These are phyloP conservation scores for Ilex asprella DNA, from an alignment of 257 asterid species.

Conservation along the genomic window DNA sequence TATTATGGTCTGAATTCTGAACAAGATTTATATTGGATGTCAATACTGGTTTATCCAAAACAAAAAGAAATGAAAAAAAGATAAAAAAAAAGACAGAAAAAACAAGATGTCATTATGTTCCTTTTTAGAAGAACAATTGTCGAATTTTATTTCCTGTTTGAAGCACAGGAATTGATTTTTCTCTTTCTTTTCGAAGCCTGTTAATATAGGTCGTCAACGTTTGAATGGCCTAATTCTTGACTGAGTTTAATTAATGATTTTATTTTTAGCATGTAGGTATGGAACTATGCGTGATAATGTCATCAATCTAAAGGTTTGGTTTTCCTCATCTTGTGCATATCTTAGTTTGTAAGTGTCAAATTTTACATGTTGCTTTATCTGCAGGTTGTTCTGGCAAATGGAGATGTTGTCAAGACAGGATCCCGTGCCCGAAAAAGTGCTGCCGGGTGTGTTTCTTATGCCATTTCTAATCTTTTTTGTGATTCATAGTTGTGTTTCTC, in stretches of 20 bases:
- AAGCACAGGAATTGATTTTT: no score
- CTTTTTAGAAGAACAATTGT: no score
- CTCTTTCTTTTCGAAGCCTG: no score
- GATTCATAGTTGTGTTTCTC: neutral
- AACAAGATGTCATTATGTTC: no score
- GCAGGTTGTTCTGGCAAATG: conserved; percentile 86
- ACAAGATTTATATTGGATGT: no score
- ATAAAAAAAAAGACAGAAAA: no score
- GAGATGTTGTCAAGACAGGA: conserved; percentile 86
- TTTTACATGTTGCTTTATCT: conserved; percentile 21
- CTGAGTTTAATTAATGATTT: conserved; percentile 29
- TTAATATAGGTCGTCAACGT: no score
- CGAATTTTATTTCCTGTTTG: no score
- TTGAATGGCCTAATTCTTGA: conserved; percentile 2
- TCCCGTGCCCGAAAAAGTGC: conserved; percentile 99
- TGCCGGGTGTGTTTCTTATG: conserved; percentile 63
- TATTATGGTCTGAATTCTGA: no score
- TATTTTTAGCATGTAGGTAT: conserved; percentile 71
- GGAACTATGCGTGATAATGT: conserved; percentile 99
- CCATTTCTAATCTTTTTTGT: conserved; percentile 4
- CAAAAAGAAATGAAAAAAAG: no score
- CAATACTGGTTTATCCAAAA: no score
- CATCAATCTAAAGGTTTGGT: conserved; percentile 85
- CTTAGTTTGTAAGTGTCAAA: conserved; percentile 12
- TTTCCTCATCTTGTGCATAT: conserved; percentile 13